Percentiles rank a stretch among this genome's conserved stretches.
phyloP scores from a whole-genome alignment of 176 grass and related monocot genomes.

The Oryza coarctata region DNA sequence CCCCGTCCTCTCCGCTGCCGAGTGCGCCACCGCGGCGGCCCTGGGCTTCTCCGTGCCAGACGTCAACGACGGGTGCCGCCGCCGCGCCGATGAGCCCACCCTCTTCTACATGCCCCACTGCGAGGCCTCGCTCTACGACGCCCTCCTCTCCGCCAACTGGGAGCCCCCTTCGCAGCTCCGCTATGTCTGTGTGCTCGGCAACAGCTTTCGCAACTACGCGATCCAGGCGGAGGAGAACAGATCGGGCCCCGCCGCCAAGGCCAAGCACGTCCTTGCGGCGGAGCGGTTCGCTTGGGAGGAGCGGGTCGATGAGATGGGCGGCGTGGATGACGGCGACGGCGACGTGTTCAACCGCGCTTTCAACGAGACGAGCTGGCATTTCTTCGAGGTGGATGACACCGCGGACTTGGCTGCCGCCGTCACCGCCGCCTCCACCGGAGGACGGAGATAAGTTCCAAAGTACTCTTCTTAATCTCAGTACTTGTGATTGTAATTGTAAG shows the following conservation, averaged over 20 bases:
- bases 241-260: conserved; percentile 31
- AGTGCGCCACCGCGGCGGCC: conserved; percentile 56
- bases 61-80: conserved; percentile 55
- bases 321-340: conserved; percentile 42
- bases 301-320: conserved; percentile 31
- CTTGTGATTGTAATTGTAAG: conserved; percentile 1
- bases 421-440: background rate
- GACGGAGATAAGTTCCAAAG: conserved; percentile 36
- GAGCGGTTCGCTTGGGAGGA: conserved; percentile 57
- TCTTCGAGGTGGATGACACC: conserved; percentile 55
- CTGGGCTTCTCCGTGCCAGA: conserved; percentile 54
- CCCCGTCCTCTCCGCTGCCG: conserved; percentile 69
- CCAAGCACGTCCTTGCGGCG: conserved; percentile 42
- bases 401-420: conserved; percentile 27
- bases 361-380: conserved; percentile 94
- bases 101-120: conserved; percentile 96
- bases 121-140: conserved; percentile 69
- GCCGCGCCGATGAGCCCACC: conserved; percentile 53
- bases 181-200: conserved; percentile 59
- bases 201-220: conserved; percentile 67
- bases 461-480: conserved; percentile 5
- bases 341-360: conserved; percentile 56
- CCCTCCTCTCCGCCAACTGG: conserved; percentile 72
- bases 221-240: conserved; percentile 37
- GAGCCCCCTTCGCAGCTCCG: conserved; percentile 44